Percentiles rank a stretch among this genome's conserved stretches.
Evolutionary conservation across 2,329 filamentous ascomycete genomes (phyloP).

Genomic region (Parastagonospora nodorum): DNA sequence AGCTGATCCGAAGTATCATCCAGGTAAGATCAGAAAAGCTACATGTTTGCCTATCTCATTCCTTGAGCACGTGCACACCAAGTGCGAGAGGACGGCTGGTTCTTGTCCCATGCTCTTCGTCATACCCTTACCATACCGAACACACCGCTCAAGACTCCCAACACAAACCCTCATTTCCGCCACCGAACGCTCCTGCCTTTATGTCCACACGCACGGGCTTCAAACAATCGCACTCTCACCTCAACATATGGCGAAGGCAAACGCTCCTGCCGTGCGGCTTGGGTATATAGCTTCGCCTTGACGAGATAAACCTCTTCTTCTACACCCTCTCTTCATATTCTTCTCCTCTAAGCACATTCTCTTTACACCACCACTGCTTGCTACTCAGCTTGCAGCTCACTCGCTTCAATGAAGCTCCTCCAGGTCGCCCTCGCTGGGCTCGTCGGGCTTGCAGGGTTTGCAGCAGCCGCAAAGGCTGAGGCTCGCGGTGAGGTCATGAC

Average conservation of each 20-base stretch:
- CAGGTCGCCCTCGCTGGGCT: constrained; percentile 5
- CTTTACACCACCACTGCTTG: too few relatives aligned
- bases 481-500: not conserved
- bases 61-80: too few relatives aligned
- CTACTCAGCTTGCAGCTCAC: not conserved
- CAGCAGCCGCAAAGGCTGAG: not conserved
- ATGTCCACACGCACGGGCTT: not conserved
- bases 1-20: too few relatives aligned
- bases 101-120: too few relatives aligned
- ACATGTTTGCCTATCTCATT: too few relatives aligned
- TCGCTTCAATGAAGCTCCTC: constrained; percentile 11
- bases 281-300: not conserved
- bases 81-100: too few relatives aligned
- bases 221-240: not conserved
- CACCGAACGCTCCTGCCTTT: not conserved
- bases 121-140: too few relatives aligned
- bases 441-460: constrained; percentile 5
- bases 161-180: too few relatives aligned
- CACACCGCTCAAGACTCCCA: too few relatives aligned
- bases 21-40: too few relatives aligned
- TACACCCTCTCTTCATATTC: not conserved
- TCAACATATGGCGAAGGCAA: not conserved
- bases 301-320: not conserved
- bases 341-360: not conserved
- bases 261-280: not conserved